A percentile compares a stretch with the other conserved stretches of the same genome.
Conservation (phyloP, 805 yeast genomes). For the Jamesozyma piceae region DNA sequence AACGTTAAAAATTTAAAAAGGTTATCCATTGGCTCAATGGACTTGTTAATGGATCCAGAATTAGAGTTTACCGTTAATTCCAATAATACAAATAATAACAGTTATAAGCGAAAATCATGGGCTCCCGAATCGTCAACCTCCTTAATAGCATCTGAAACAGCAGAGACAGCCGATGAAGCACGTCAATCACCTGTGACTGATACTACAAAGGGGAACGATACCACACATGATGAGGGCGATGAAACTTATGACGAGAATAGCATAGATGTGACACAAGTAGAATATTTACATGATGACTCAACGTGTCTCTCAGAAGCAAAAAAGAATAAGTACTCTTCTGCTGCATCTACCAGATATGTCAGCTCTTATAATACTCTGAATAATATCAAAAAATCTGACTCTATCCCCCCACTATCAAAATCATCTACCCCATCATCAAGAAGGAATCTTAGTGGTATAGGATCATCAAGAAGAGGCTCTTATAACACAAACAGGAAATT, state of each 20-base stretch:
- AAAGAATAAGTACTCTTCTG: background rate
- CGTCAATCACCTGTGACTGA: background rate
- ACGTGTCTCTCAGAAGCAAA: slow-evolving; percentile 1
- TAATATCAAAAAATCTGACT: background rate
- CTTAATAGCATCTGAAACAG: background rate
- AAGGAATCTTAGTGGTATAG: slow-evolving; percentile 20
- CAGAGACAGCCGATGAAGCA: background rate
- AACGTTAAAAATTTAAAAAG: slow-evolving; percentile 68
- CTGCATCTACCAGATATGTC: background rate
- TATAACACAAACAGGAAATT: slow-evolving; percentile 3
- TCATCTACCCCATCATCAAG: background rate
- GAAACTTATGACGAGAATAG: slow-evolving; percentile 4
- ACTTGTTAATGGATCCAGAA: slow-evolving; percentile 58
- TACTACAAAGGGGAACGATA: background rate
- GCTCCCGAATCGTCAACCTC: slow-evolving; percentile 1
- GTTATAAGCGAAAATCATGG: slow-evolving; percentile 13
- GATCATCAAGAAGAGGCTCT: slow-evolving; percentile 18
- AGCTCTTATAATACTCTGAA: background rate
- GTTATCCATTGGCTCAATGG: slow-evolving; percentile 54
- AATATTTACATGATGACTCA: slow-evolving; percentile 18
- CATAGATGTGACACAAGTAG: slow-evolving; percentile 23
- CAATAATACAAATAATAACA: slow-evolving; percentile 10
- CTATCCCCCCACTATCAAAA: background rate
- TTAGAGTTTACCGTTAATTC: slow-evolving; percentile 39
- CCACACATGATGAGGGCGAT: background rate